Percentiles rank a stretch among this genome's conserved stretches.
Evolutionary conservation across 345 rosid species (phyloP).

Genomic region (Reutealis trisperma): DNA sequence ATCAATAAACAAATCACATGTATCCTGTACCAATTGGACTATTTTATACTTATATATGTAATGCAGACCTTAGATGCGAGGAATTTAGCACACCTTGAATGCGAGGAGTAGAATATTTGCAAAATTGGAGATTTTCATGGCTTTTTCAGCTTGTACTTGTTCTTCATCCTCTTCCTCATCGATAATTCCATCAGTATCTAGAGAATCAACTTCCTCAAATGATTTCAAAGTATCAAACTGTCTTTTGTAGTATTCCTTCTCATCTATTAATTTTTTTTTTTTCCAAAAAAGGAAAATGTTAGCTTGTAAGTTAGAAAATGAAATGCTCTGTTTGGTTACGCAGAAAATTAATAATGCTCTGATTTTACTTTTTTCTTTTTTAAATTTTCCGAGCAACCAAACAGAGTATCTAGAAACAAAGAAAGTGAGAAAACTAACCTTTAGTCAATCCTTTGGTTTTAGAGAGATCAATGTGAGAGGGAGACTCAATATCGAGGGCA

Average conservation of each 20-base stretch:
- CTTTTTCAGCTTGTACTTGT: conserved; percentile 55
- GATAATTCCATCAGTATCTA: conserved; percentile 23
- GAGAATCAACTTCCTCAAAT: conserved; percentile 71
- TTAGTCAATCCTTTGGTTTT: conserved; percentile 43
- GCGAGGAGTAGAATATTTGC: conserved; percentile 71
- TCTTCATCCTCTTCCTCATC: conserved; percentile 42
- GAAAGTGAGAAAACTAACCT: conserved; percentile 39
- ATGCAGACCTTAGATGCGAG: conserved; percentile 31
- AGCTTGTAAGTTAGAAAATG: background rate
- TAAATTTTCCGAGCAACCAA: conserved; percentile 24
- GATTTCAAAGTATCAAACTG: conserved; percentile 74
- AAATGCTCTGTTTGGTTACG: background rate
- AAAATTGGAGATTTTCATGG: conserved; percentile 78
- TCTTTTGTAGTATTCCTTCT: conserved; percentile 69
- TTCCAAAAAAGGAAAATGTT: background rate
- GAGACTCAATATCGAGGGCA: conserved; percentile 52
- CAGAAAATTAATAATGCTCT: background rate
- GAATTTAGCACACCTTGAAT: conserved; percentile 15
- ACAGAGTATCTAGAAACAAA: background rate
- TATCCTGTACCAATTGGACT: background rate
- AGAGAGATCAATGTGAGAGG: conserved; percentile 53
- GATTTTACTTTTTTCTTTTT: background rate
- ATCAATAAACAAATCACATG: background rate
- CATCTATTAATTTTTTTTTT: conserved; percentile 39
- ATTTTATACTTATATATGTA: too few relatives aligned